These are phyloP conservation scores for Sclerotinia minor DNA, from an alignment of 2,329 filamentous ascomycete species.

Conservation along the genomic window DNA sequence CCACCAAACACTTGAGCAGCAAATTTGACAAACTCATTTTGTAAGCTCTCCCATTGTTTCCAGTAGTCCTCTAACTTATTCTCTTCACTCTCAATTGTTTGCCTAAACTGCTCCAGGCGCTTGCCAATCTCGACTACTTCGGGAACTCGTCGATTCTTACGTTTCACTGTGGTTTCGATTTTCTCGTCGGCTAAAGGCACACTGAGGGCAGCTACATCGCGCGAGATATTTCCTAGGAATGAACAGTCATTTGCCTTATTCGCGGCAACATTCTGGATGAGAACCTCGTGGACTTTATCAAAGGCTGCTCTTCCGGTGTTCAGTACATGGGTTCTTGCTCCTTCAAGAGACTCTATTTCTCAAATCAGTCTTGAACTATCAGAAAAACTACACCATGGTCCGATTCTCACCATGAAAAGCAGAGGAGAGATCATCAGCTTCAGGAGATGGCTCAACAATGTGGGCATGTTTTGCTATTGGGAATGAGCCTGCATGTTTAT, in stretches of 20 bases:
- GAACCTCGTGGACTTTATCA: conserved; percentile 26
- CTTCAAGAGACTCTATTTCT: conserved; percentile 32
- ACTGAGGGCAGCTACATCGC: conserved; percentile 21
- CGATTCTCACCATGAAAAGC: not conserved
- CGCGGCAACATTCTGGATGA: conserved; percentile 25
- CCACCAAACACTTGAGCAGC: conserved; percentile 29
- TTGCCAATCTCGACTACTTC: conserved; percentile 34
- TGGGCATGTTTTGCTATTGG: not conserved
- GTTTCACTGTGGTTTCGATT: conserved; percentile 29
- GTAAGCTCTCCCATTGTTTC: conserved; percentile 37
- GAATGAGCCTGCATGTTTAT: not conserved
- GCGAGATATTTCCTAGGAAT: conserved; percentile 29
- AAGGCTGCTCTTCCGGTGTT: conserved; percentile 27
- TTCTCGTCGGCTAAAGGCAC: conserved; percentile 33
- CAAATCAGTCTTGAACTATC: not conserved
- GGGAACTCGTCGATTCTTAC: conserved; percentile 28
- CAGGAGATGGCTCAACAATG: not conserved
- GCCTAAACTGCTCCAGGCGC: conserved; percentile 32
- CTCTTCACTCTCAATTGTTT: conserved; percentile 32
- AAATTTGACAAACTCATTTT: conserved; percentile 36
- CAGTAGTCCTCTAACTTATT: conserved; percentile 34
- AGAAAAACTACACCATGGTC: too few species aligned
- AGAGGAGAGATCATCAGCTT: not conserved
- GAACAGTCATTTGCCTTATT: conserved; percentile 23
- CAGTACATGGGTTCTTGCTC: conserved; percentile 28